Conservation (phyloP, 192 early-diverging fungal genomes). For the Powellomyces hirtus region DNA sequence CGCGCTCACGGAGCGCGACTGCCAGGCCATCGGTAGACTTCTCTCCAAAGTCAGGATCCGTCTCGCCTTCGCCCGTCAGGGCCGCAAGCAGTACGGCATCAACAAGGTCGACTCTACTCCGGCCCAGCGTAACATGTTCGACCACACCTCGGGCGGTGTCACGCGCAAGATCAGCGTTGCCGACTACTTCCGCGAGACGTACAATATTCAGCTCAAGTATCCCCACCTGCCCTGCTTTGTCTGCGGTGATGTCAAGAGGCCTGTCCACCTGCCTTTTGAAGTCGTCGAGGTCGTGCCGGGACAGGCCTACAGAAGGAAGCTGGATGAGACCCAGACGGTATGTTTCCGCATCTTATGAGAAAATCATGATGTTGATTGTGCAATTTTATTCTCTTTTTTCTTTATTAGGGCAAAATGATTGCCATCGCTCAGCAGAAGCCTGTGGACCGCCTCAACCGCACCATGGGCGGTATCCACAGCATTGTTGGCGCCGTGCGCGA, state of each 20-base stretch:
- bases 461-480: conserved; percentile 5
- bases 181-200: conserved; percentile 66
- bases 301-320: conserved; percentile 72
- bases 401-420: conserved; percentile 30
- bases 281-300: conserved; percentile 70
- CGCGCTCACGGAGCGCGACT: background rate
- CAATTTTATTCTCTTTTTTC: conserved; percentile 10
- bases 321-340: conserved; percentile 69
- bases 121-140: conserved; percentile 48
- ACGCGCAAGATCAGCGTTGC: conserved; percentile 50
- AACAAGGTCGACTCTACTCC: conserved; percentile 21
- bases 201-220: conserved; percentile 62
- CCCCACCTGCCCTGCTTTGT: conserved; percentile 70
- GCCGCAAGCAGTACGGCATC: conserved; percentile 12
- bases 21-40: background rate
- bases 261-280: conserved; percentile 76
- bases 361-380: background rate
- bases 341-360: background rate
- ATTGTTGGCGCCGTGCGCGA: conserved; percentile 18
- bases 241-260: conserved; percentile 44
- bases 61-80: background rate
- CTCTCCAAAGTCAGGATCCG: background rate
- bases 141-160: conserved; percentile 28
- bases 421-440: conserved; percentile 32
- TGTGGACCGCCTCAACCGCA: conserved; percentile 25